phyloP scores from a whole-genome alignment of 306 rosid genomes.

The Geum urbanum region DNA sequence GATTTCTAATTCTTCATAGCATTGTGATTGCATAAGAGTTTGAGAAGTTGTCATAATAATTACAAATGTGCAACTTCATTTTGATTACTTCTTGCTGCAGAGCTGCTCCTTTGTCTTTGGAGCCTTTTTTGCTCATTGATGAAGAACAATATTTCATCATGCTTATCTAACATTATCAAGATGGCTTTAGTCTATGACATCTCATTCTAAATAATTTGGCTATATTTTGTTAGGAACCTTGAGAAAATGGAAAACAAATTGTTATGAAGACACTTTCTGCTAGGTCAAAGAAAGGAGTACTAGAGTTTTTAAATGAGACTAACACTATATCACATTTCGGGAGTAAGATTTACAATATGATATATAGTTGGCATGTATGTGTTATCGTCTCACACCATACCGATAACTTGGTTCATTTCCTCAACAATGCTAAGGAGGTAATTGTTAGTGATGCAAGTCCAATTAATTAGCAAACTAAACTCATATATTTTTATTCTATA shows the following conservation, averaged over 20 bases:
- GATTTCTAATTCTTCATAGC: background rate
- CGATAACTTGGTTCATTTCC: too few species aligned
- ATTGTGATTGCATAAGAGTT: background rate
- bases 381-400: too few species aligned
- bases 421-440: too few species aligned
- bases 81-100: background rate
- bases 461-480: too few species aligned
- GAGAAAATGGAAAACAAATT: slow-evolving; percentile 45
- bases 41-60: background rate
- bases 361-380: too few species aligned
- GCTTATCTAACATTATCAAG: background rate
- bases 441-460: too few species aligned
- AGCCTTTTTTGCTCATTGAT: background rate
- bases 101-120: background rate
- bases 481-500: too few species aligned
- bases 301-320: slow-evolving; percentile 78
- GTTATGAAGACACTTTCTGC: slow-evolving; percentile 90
- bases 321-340: slow-evolving; percentile 64
- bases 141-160: background rate
- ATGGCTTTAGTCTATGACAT: background rate
- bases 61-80: background rate
- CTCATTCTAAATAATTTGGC: slow-evolving; percentile 6
- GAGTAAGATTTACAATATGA: background rate
- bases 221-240: slow-evolving; percentile 56
- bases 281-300: slow-evolving; percentile 79